Percentiles rank a stretch among this genome's conserved stretches.
phyloP scores from a whole-genome alignment of 306 rosid genomes.

The Sophora flavescens region DNA sequence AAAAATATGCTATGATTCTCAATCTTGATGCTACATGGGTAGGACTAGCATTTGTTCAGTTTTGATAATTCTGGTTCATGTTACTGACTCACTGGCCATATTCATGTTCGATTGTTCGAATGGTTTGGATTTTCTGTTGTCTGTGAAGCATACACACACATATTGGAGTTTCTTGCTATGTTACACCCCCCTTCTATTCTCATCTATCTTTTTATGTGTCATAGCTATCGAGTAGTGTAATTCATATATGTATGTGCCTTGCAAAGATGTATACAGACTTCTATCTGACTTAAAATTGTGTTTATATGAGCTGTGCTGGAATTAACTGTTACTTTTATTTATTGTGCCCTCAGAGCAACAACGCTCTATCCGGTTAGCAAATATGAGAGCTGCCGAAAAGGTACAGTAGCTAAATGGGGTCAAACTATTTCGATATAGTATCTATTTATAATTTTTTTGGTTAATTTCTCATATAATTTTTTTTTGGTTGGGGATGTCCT shows the following conservation, averaged over 20 bases:
- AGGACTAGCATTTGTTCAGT: background rate
- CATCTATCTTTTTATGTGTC: background rate
- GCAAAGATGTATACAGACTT: background rate
- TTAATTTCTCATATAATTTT: conserved; percentile 12
- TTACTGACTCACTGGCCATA: background rate
- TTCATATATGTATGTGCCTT: conserved; percentile 6
- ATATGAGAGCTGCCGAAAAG: conserved; percentile 64
- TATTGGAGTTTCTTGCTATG: background rate
- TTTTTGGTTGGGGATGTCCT: conserved; percentile 5
- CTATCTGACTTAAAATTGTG: conserved; percentile 22
- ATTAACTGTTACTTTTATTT: conserved; percentile 51
- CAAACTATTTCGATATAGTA: conserved; percentile 16
- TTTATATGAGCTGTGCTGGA: conserved; percentile 35
- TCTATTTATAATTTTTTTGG: conserved; percentile 28
- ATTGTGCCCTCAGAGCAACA: conserved; percentile 61
- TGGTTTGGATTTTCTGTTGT: conserved; percentile 19
- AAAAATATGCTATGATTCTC: background rate
- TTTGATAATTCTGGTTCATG: conserved; percentile 17
- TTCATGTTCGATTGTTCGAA: conserved; percentile 23
- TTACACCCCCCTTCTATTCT: background rate
- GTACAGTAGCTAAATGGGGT: conserved; percentile 47
- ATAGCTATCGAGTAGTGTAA: conserved; percentile 2
- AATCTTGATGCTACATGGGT: conserved; percentile 11
- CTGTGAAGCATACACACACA: background rate
- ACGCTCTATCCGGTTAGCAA: conserved; percentile 55